Base-by-base conservation (phyloP, 331 rosid species). In the Telfairia occidentalis region DNA sequence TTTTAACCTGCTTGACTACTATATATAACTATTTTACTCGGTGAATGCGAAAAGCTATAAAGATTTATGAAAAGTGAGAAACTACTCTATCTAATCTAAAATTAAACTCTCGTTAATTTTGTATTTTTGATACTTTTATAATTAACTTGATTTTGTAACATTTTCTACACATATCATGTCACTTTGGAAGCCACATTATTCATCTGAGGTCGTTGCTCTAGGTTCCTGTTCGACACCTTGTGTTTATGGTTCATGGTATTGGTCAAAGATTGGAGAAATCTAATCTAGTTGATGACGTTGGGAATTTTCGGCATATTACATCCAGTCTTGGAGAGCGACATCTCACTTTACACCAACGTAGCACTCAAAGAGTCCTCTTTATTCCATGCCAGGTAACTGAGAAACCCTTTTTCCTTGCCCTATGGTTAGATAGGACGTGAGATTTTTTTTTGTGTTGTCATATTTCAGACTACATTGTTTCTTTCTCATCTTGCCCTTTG, bases 201-300 rank as follows among this genome's bases (percentile, higher is more conserved):
- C 35, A 74, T 10, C 63, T 12, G 35, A 49, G 75, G 55, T 78
- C 26, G 74, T 46, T 78, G 54, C 78, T 79, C 67, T 67, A 95
- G 97, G 97, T 95, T 82, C 98, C 98, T 86, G 97, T 95, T 82
- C 87, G 81, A 65, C 99, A 95, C 87, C 85, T 95, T 77, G 99
- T 95, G 78, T 95, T 95, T 86, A 95, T 95, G 99, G 92, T 95
- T 87, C 99, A 95, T 84, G 99, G 99, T 74, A 95, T 95, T 84
- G 99, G 99, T 83, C 99, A 95, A 85, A 90, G 99, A 77, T 86
- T 95, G 89, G 97, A 95, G 82, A 95, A 95, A 50, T 95, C 99
- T 80, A 95, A 95, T 90, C 83, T 95, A 86, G 99, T 95, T 66
- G 99, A 95, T 73, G 99, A 95, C 57, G 97, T 95, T 78, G 83